A percentile compares a stretch with the other conserved stretches of the same genome.
Evolutionary conservation across 1,284 basidiomycete genomes (phyloP).

Genomic region (Laetiporus sulphureus): DNA sequence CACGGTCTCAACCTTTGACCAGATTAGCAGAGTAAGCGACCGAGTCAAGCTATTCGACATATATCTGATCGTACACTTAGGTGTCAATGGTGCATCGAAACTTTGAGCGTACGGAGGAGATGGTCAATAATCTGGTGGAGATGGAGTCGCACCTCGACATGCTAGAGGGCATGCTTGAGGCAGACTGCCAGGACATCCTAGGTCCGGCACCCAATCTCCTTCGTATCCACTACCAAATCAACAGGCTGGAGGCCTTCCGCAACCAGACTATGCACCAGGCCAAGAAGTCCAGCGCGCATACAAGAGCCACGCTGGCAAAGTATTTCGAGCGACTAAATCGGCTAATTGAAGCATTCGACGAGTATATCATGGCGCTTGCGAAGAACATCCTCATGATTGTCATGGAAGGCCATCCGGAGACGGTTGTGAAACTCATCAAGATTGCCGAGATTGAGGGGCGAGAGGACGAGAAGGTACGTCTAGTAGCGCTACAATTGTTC

Average conservation of each 20-base stretch:
- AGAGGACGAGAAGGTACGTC: constrained; percentile 87
- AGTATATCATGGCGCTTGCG: constrained; percentile 78
- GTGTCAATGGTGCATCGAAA: constrained; percentile 95
- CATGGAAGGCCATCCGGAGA: constrained; percentile 73
- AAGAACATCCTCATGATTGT: constrained; percentile 77
- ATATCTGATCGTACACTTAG: constrained; percentile 32
- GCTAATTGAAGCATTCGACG: constrained; percentile 81
- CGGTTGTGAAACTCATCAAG: constrained; percentile 89
- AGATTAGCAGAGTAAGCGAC: constrained; percentile 82
- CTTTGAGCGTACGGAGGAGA: constrained; percentile 92
- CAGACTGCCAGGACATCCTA: constrained; percentile 67
- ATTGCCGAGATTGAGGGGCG: constrained; percentile 90
- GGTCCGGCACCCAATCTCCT: constrained; percentile 87
- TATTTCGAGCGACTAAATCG: constrained; percentile 89
- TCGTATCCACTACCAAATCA: constrained; percentile 85
- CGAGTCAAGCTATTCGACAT: neutral
- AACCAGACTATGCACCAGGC: constrained; percentile 92
- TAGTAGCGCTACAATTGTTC: neutral
- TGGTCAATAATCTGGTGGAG: constrained; percentile 87
- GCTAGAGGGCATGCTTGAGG: constrained; percentile 73
- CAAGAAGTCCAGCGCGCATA: constrained; percentile 72
- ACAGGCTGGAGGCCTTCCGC: constrained; percentile 87
- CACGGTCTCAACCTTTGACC: constrained; percentile 78
- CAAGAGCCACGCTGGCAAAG: constrained; percentile 61
- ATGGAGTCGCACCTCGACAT: constrained; percentile 83